Base-by-base conservation (phyloP, 495 filamentous ascomycete genomes). In the Friedmanniomyces endolithicus region DNA sequence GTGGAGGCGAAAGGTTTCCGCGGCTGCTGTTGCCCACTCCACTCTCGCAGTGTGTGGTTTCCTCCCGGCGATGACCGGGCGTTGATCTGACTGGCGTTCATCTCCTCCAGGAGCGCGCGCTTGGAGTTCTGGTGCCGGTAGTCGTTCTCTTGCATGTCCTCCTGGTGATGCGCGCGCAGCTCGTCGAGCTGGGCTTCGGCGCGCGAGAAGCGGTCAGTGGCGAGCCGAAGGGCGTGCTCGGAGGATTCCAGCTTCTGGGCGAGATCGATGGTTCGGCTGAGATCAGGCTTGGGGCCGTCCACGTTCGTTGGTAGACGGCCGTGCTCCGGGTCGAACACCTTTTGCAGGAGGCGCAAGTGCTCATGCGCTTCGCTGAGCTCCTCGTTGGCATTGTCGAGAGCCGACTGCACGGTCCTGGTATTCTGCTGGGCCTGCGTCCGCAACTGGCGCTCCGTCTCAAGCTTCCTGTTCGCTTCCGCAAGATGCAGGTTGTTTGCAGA, bases 391-490 rank as follows among this genome's bases (percentile, higher is more conserved):
- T 78, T 73, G 61, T 95, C 89, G 17, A 97, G 72, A 3, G 86
- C 77, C 1, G 72, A 68, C 64, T 95, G 89, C 47, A 92, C 75
- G 41, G 87, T 84, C 48, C 87, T 82, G 3, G 84, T 85, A 48
- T 90, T 95, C 3, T 82, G 75, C 63, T 97, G 89, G 9, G 90
- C 86, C 66, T 96, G 92, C 11, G 72, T 76, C 22, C 87, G 82
- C 37, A 95, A 74, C 65, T 96, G 92, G 50, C 83, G 76, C 67
- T 98, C 92, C 19, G 87, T 89, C 61, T 97, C 92, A 14, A 98
- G 77, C 50, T 80, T 90, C 24, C 92, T 78, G 61, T 94, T 95
- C 6, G 79, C 80, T 67, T 98, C 92, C 0, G 88, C 87, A 3
- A 98, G 72, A 64, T 98, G 90, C 31, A 85, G 78, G 12, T 81